Conservation (phyloP, 345 rosid species). For the Bruguiera gymnorhiza region DNA sequence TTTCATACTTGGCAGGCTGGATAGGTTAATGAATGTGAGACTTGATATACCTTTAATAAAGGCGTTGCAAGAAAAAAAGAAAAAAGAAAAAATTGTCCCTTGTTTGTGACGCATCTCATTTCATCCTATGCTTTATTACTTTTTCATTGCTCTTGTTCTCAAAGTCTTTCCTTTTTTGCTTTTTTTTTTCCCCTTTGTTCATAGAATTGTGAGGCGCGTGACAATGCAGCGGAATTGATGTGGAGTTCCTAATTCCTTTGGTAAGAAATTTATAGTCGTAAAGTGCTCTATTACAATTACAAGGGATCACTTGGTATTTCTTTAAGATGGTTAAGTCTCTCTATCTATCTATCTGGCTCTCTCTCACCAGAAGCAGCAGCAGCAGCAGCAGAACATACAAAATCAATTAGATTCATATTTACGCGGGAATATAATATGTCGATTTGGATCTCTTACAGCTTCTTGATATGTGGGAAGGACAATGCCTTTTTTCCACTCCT, state of each 20-base stretch:
- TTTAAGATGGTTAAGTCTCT: constrained; percentile 32
- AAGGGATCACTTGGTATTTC: constrained; percentile 40
- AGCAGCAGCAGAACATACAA: constrained; percentile 22
- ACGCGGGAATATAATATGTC: constrained; percentile 46
- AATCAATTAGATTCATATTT: constrained; percentile 55
- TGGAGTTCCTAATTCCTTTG: constrained; percentile 10
- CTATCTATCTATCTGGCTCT: neutral
- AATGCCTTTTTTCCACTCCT: constrained; percentile 35
- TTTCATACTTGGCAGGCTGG: too few species aligned
- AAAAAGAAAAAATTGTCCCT: too few species aligned
- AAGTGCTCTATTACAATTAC: constrained; percentile 47
- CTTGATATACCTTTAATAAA: too few species aligned
- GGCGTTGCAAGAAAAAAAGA: too few species aligned
- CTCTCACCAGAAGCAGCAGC: neutral
- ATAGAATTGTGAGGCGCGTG: constrained; percentile 30
- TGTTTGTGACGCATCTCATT: neutral
- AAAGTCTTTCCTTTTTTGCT: neutral
- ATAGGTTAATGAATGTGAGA: too few species aligned
- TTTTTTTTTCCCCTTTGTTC: constrained; percentile 15
- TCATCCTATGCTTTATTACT: neutral
- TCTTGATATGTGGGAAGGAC: constrained; percentile 21
- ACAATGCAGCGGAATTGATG: constrained; percentile 20
- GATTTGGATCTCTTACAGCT: constrained; percentile 43
- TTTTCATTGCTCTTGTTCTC: neutral
- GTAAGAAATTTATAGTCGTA: constrained; percentile 24